A percentile compares a stretch with the other conserved stretches of the same genome.
These are phyloP conservation scores for Melampsora americana DNA, from an alignment of 1,284 basidiomycete genomes.

Conservation along the genomic window DNA sequence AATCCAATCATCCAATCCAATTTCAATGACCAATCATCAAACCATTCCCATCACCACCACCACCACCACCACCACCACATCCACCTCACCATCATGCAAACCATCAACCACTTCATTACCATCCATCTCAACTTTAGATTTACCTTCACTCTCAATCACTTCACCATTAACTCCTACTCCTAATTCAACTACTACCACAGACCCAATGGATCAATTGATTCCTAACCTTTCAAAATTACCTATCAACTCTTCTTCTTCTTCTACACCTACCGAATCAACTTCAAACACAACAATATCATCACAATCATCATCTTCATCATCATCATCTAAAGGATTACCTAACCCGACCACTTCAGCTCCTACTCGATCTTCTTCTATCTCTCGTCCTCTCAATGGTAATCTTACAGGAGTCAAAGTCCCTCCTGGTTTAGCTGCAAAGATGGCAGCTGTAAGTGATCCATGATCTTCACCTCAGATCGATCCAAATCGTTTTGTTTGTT, in stretches of 20 bases:
- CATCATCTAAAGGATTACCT: too few species aligned
- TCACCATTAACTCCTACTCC: not conserved
- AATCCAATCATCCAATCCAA: too few species aligned
- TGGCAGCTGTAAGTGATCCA: conserved; percentile 29
- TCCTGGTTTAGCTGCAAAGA: conserved; percentile 28
- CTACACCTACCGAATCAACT: conserved; percentile 1
- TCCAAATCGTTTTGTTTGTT: not conserved
- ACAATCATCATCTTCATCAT: too few species aligned
- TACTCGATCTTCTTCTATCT: not conserved
- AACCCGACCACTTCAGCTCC: not conserved
- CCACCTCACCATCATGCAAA: not conserved
- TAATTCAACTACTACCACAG: not conserved
- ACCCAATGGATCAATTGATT: not conserved
- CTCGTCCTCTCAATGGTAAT: not conserved
- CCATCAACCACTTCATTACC: not conserved
- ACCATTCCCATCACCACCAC: too few species aligned
- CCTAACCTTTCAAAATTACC: not conserved
- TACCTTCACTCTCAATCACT: conserved; percentile 20
- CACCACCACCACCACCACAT: too few species aligned
- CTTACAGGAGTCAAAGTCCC: conserved; percentile 27
- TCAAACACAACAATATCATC: not conserved
- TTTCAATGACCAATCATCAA: too few species aligned
- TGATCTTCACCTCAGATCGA: not conserved
- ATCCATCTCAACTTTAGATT: not conserved
- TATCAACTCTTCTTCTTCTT: not conserved